Base-by-base conservation (phyloP, 352 stramenopile genomes). In the Globisporangium takayamanum region DNA sequence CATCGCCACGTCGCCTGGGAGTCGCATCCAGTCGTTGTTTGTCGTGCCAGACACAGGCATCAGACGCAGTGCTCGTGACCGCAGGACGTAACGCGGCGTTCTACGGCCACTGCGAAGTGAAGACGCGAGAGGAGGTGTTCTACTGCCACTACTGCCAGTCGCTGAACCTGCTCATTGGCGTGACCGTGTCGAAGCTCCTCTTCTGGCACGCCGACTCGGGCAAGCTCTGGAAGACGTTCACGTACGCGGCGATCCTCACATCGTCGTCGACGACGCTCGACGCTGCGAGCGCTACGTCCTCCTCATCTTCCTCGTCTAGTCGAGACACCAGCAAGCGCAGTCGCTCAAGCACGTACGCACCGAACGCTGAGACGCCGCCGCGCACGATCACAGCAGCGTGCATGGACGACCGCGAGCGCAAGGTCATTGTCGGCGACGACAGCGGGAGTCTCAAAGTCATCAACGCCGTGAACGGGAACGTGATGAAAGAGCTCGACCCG, bases 401-500 rank as follows among this genome's bases (percentile, higher is more conserved):
- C 52, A 64, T 95, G 12, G 86, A 95, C 62, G 84, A 95, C 47
- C 74, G 84, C 1, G 79, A 92, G 60, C 69, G 86, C 1, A 94
- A 95, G 58, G 57, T 94, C 20, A 75, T 95, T 39, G 47, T 94
- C 3, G 86, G 86, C 12, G 80, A 94, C 52, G 82, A 93, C 42
- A 59, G 60, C 0, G 86, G 86, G 1, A 66, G 69, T 12, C 65
- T 94, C 37, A 76, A 80, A 36, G 73, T 95, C 16, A 58, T 91
- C 12, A 95, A 94, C 49, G 53, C 73, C 22, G 72, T 88, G 18
- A 94, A 94, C 44, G 84, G 86, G 42, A 89, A 86, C 50, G 70
- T 92, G 26, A 94, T 92, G 74, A 95, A 95, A 58, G 72, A 85
- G 57, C 64, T 89, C 36, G 72, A 89, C 49, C 76, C 82, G 15